These are phyloP conservation scores for Cucumis cinereus DNA, from an alignment of 306 rosid species.

Conservation along the genomic window DNA sequence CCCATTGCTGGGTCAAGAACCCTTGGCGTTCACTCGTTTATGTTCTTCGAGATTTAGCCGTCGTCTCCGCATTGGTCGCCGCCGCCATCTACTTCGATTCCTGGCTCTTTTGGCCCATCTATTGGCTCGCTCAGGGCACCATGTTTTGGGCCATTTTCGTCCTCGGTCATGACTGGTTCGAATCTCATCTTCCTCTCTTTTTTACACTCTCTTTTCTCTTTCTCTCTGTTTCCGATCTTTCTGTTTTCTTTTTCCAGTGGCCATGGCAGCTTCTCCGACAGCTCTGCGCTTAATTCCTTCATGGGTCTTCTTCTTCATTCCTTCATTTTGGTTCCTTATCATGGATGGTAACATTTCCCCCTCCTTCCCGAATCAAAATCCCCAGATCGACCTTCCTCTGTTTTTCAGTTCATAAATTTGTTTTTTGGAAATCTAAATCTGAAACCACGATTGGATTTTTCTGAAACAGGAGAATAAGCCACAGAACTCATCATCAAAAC, in stretches of 20 bases:
- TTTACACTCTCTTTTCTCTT: not conserved
- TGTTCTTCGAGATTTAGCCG: constrained; percentile 44
- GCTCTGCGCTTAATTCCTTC: constrained; percentile 27
- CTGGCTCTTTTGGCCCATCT: constrained; percentile 61
- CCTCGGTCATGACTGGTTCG: constrained; percentile 89
- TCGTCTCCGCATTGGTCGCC: constrained; percentile 27
- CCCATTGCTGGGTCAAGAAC: constrained; percentile 76
- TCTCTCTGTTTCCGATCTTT: not conserved
- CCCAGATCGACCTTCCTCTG: not conserved
- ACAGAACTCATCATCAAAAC: constrained; percentile 93
- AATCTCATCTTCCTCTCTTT: not conserved
- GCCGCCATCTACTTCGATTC: constrained; percentile 28
- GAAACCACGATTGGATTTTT: not conserved
- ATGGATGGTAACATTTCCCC: constrained; percentile 58
- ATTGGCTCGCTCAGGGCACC: constrained; percentile 82
- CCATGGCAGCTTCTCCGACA: constrained; percentile 95
- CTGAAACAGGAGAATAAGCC: constrained; percentile 85
- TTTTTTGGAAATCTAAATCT: not conserved
- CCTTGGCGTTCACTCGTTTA: constrained; percentile 67
- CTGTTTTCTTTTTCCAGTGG: constrained; percentile 34
- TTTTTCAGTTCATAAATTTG: not conserved
- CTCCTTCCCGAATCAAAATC: not conserved
- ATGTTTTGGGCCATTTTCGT: constrained; percentile 99
- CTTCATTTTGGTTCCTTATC: constrained; percentile 73
- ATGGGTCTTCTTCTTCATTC: constrained; percentile 93